Percentiles rank a stretch among this genome's conserved stretches.
phyloP scores from a whole-genome alignment of 2,329 filamentous ascomycete species.

The Claviceps sp. region DNA sequence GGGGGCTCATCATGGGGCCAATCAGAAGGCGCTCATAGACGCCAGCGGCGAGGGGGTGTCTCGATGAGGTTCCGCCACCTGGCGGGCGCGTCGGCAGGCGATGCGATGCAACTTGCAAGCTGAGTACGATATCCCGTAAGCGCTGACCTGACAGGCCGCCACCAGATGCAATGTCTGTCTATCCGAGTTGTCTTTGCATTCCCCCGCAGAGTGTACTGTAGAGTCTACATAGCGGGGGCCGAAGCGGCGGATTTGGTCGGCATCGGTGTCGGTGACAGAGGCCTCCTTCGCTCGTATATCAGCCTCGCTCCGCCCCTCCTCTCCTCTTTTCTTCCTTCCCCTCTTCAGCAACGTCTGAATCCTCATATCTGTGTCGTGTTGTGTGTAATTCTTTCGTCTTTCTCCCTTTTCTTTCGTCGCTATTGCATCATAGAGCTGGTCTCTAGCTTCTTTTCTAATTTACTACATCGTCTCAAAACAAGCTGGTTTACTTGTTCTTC shows the following conservation, averaged over 20 bases:
- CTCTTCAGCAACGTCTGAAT: conserved; percentile 52
- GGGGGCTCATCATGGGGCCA: conserved; percentile 5
- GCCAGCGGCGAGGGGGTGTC: conserved; percentile 8
- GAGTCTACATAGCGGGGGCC: no score
- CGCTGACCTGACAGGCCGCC: background rate
- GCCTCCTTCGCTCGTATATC: background rate
- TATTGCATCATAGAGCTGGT: conserved; percentile 35
- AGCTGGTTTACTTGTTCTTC: conserved; percentile 4
- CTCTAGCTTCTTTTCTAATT: conserved; percentile 31
- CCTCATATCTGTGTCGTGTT: conserved; percentile 34
- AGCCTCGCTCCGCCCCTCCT: conserved; percentile 13
- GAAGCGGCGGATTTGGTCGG: no score
- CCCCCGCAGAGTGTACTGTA: no score
- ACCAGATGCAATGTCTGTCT: background rate
- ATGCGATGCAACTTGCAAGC: background rate
- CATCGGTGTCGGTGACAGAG: background rate
- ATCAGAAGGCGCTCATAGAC: conserved; percentile 12
- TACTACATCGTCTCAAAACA: conserved; percentile 9
- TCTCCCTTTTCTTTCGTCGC: conserved; percentile 15
- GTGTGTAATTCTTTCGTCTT: conserved; percentile 15
- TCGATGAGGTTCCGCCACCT: conserved; percentile 1
- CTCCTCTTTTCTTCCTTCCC: conserved; percentile 29
- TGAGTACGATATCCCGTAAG: background rate
- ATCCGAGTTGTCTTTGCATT: background rate
- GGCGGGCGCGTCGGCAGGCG: conserved; percentile 2